Evolutionary conservation across 345 rosid genomes (phyloP), one percentile per base, ranked within the genome.

Genomic region (Barbarea vulgaris): DNA sequence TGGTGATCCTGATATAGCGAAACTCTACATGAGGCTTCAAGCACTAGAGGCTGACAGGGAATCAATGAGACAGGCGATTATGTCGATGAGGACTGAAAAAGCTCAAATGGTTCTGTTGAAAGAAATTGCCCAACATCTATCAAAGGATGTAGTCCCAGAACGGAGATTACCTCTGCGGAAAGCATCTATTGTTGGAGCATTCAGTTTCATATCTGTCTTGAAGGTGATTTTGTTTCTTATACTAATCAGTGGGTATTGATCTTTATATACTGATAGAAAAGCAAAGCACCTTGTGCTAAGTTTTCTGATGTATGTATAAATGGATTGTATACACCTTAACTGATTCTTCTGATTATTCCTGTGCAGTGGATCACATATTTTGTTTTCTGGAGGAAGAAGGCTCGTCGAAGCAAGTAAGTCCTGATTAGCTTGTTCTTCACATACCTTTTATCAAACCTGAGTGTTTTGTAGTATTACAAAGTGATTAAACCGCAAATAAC

Each of bases 31-130:
- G 83, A 88, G 99, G 87, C 96, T 96, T 83, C 99, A 96, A 59
- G 88, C 96, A 14, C 89, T 96, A 37, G 99, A 96, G 88, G 98
- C 97, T 33, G 98, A 96, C 78, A 89, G 98, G 81, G 99, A 96
- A 82, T 96, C 97, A n/a, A 89, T 96, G 99, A 88, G 89, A 78
- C 93, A 91, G 62, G 89, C 95, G 70, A 72, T 93, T 59, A 79
- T 93, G 79, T 93, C 99, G 14, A 93, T 91, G 98, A 87, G 98
- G 44, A 93, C 95, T 9, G 97, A 91, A 74, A 93, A 93, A 84
- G 94, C 96, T 6, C 99, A 88, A 64, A 55, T 96, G 85, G 86
- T 88, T 34, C 71, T 96, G 54, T 79, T 96, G 83, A 96, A 89
- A 86, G 99, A 96, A 82, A 91, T 96, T 53, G 98, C 98, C 19